Evolutionary conservation across 495 filamentous ascomycete genomes (phyloP), one percentile per base, ranked within the genome.

Genomic region (Aspergillus heteromorphus): DNA sequence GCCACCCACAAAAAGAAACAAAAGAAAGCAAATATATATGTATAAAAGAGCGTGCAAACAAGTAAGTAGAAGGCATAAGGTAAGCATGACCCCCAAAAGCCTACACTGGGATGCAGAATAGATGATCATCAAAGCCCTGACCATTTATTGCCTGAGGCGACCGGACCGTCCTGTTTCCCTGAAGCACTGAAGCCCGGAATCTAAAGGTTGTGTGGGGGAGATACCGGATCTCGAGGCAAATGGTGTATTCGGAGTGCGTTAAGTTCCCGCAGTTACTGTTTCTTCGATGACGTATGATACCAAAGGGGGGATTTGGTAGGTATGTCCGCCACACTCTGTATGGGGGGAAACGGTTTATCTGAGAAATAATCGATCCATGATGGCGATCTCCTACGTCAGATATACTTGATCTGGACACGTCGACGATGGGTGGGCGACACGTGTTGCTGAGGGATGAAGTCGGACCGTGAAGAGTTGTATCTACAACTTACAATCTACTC

Each of bases 341-440:
- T 1, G 13, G 34, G n/a, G 34, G 34, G n/a, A 38, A 14, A 38
- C 34, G 10, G 34, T 4, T 38, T 38, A 38, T 38, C 34, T 4
- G 11, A 5, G 34, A 38, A 38, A 36, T 36, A 2, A 14, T 0
- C n/a, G 34, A 38, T 34, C 30, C 14, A 38, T 1, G 13, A 38
- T 5, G 34, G 13, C 4, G 5, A 38, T 38, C 8, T 38, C 13
- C 34, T 38, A 38, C 34, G 34, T 38, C 34, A 38, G 8, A 38
- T 13, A 38, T 38, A 38, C 34, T 38, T n/a, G 10, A 38, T 56
- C 30, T 51, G 38, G 59, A 62, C 53, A 62, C 45, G 53, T 56
- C 55, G 48, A 41, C 31, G 52, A 57, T 30, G 20, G 19, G 43
- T 27, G 38, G 10, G 20, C 14, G 42, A 55, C 59, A 58, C 55